Evolutionary conservation across 306 rosid species (phyloP).

Genomic region (Amphicarpaea edgeworthii): DNA sequence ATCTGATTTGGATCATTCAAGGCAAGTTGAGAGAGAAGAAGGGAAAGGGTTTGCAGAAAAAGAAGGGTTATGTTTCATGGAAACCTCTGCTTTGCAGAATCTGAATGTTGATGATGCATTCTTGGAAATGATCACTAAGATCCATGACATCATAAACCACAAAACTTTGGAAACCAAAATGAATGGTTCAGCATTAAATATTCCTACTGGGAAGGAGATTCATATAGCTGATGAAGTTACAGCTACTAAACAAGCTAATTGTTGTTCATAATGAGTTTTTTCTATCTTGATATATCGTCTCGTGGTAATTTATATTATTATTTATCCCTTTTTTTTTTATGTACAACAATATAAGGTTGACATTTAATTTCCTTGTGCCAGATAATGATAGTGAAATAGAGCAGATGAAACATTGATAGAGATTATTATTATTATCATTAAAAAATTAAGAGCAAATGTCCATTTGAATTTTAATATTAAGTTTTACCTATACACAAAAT

Average conservation of each 20-base stretch:
- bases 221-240: constrained; percentile 72
- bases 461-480: neutral
- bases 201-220: constrained; percentile 66
- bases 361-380: neutral
- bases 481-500: too few relatives aligned
- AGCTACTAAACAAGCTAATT: constrained; percentile 69
- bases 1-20: constrained; percentile 65
- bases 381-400: neutral
- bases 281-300: constrained; percentile 3
- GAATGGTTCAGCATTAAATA: constrained; percentile 33
- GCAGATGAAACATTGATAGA: neutral
- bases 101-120: constrained; percentile 84
- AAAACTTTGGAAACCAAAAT: constrained; percentile 64
- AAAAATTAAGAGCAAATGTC: too few relatives aligned
- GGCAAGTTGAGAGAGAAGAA: constrained; percentile 78
- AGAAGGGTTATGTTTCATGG: constrained; percentile 83
- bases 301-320: neutral
- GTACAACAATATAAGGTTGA: neutral
- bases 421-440: too few relatives aligned
- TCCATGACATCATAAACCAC: constrained; percentile 69
- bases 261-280: constrained; percentile 50
- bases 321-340: neutral
- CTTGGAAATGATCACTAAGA: constrained; percentile 71
- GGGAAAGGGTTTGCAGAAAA: constrained; percentile 67
- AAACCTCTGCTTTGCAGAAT: constrained; percentile 88